Conservation (phyloP, 805 yeast species). For the Teunomyces stri region DNA sequence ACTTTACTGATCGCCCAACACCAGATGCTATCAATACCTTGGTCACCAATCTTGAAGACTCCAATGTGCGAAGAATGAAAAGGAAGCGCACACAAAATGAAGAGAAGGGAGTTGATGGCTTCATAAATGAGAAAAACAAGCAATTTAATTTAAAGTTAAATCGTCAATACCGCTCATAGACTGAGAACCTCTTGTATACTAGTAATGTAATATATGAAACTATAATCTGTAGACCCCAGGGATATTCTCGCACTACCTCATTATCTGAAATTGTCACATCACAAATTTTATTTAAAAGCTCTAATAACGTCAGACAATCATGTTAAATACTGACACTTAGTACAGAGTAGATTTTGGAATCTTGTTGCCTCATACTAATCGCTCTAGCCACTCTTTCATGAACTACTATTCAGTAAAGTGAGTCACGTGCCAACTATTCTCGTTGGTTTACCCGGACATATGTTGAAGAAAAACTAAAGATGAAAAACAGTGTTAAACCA, state of each 20-base stretch:
- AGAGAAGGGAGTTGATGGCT: constrained; percentile 37
- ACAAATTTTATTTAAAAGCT: too few species aligned
- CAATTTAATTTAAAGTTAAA: constrained; percentile 69
- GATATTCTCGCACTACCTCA: too few species aligned
- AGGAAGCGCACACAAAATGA: constrained; percentile 36
- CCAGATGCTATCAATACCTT: constrained; percentile 22
- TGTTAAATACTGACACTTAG: too few species aligned
- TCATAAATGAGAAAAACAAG: constrained; percentile 68
- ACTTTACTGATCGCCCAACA: constrained; percentile 35
- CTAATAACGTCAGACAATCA: too few species aligned
- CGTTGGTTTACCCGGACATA: constrained; percentile 5
- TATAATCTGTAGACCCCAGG: neutral
- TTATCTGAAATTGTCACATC: too few species aligned
- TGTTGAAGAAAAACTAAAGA: neutral
- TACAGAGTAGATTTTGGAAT: too few species aligned
- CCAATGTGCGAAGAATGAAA: constrained; percentile 33
- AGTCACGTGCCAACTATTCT: too few species aligned
- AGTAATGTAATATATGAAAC: neutral
- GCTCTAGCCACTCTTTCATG: too few species aligned
- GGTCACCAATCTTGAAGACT: constrained; percentile 30
- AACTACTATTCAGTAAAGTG: too few species aligned
- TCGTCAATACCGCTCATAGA: constrained; percentile 42
- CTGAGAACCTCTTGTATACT: neutral
- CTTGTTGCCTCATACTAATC: too few species aligned
- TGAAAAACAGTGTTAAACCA: constrained; percentile 1